Base-by-base conservation (phyloP, 2,329 filamentous ascomycete species). In the Penicillium decumbens region DNA sequence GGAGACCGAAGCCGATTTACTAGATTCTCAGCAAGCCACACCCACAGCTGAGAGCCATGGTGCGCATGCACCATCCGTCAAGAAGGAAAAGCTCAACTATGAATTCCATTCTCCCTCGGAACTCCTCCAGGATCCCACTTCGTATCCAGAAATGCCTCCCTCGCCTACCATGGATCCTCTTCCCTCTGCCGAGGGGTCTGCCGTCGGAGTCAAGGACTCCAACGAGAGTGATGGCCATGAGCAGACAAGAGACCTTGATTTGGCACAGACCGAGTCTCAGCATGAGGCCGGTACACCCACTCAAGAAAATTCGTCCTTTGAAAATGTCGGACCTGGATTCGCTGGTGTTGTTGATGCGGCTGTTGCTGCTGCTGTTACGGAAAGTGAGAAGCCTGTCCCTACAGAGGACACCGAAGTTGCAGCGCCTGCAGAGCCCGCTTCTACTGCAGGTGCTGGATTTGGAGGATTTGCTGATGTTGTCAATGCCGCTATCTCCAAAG, bases 11-110 rank as follows among this genome's bases (percentile, higher is more conserved):
- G 25, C 54, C 7, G 79, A 83, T 43, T 63, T 78, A 25, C 70
- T 83, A 7, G 84, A 77, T 39, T 88, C 84, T 5, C 75, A 83
- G 56, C 81, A 88, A 61, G 78, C 79, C 0, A 90, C 87, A 1
- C 87, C 87, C 1, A 87, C 82, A 53, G 84, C 84, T 4, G 77
- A 75, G 15, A 67, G 73, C 8, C 79, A 78, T 44, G 65, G 70
- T 40, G 61, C 59, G 2, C 27, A 50, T 45, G 53, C 62, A 41
- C 52, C 50, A 25, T 52, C 53, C 6, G 54, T 54, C 10, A 68
- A 66, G 49, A 66, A 70, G 33, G 70, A 76, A 32, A 69, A 69
- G 49, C 68, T 63, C 1, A 73, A 68, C 33, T 74, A 75, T 48
- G 71, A 75, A 43, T 75, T 75, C 47, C 73, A 75, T 51, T 75